These are phyloP conservation scores for Tolypocladium sp. DNA, from an alignment of 2,329 filamentous ascomycete genomes.

Conservation along the genomic window DNA sequence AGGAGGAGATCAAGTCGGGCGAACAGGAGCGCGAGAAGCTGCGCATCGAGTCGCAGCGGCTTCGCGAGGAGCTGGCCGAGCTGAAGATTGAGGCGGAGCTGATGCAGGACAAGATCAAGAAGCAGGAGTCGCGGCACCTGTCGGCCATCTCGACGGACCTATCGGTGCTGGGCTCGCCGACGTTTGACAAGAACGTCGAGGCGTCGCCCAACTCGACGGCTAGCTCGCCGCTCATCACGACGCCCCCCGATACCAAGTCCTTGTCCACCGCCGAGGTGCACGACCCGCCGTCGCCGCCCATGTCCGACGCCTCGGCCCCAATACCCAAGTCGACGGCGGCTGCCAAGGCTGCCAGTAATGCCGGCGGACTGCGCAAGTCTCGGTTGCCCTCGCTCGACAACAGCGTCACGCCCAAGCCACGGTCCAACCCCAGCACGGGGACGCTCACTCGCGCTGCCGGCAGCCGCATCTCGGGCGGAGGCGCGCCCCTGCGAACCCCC, in stretches of 20 bases:
- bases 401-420: constrained; percentile 48
- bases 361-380: constrained; percentile 30
- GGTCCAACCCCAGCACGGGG: constrained; percentile 33
- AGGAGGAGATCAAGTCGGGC: constrained; percentile 84
- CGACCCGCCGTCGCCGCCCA: constrained; percentile 86
- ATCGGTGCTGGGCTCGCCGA: constrained; percentile 58
- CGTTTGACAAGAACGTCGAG: constrained; percentile 62
- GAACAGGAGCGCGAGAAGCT: constrained; percentile 87
- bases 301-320: constrained; percentile 72
- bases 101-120: constrained; percentile 83
- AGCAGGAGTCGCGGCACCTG: constrained; percentile 50
- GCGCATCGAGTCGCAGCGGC: constrained; percentile 81
- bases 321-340: constrained; percentile 43
- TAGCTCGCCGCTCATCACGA: constrained; percentile 83
- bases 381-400: constrained; percentile 47
- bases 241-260: constrained; percentile 66
- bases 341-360: constrained; percentile 15
- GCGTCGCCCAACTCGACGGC: constrained; percentile 74
- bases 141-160: constrained; percentile 52
- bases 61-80: constrained; percentile 86
- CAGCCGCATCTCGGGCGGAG: constrained; percentile 37
- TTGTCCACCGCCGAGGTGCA: constrained; percentile 53
- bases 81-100: constrained; percentile 93
- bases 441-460: background rate
- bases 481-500: constrained; percentile 35